Evolutionary conservation across 306 rosid species (phyloP).

Genomic region (Prunus davidiana): DNA sequence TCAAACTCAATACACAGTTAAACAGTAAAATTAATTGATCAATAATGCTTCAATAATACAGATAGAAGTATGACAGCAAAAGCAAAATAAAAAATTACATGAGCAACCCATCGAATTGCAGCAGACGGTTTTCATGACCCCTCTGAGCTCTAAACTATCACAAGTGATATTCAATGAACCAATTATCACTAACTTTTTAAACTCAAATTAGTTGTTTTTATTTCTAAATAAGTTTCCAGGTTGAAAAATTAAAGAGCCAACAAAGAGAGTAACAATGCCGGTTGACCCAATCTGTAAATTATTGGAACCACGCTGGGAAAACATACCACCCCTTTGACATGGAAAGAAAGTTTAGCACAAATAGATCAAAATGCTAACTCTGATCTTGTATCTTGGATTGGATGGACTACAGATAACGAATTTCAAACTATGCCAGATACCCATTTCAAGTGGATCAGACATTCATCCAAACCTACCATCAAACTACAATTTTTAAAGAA

Average conservation of each 20-base stretch:
- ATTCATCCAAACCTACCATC: constrained; percentile 1
- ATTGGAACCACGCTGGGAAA: not conserved
- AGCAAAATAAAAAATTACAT: not conserved
- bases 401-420: not conserved
- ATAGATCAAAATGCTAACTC: constrained; percentile 3
- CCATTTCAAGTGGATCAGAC: constrained; percentile 24
- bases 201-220: not conserved
- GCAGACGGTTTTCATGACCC: not conserved
- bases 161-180: too few relatives aligned
- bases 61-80: not conserved
- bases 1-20: too few relatives aligned
- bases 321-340: not conserved
- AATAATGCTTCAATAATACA: not conserved
- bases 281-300: constrained; percentile 2
- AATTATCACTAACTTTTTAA: not conserved
- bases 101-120: not conserved
- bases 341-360: not conserved
- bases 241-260: not conserved
- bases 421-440: constrained; percentile 14
- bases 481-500: not conserved
- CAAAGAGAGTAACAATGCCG: not conserved
- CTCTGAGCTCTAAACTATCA: too few relatives aligned
- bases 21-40: not conserved
- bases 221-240: not conserved
- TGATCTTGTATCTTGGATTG: not conserved